Base-by-base conservation (phyloP, 2,329 filamentous ascomycete genomes). In the Aureobasidium mangrovei region DNA sequence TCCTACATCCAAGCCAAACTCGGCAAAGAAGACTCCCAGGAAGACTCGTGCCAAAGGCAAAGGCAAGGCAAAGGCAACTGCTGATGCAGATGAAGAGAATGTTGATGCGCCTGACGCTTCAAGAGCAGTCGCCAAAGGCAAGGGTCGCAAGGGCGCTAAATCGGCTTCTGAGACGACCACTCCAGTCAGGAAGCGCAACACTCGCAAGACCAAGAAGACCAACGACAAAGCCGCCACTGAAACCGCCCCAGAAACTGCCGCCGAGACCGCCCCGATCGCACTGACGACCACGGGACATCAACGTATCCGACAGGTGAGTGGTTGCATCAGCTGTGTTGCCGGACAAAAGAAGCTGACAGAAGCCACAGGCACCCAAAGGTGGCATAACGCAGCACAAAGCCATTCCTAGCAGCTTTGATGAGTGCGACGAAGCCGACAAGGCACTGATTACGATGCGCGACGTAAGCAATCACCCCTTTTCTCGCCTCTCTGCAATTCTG, bases 341-440 rank as follows among this genome's bases (percentile, higher is more conserved):
- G 32, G 7, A 24, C 3, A 3, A 28, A 36, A 28, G 24, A 27
- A 7, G 4, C 35, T 7, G 29, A 53, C 46, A 40, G 7, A 53
- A 2, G 4, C n/a, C 10, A 2, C 24, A 53, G 51, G 28, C 47
- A 18, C 8, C 53, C 28, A 49, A 55, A 26, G 33, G 43, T 12
- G 38, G 44, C n/a, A 49, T 55, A 12, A 9, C 2, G 18, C 36
- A 33, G 26, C 53, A 41, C 39, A 54, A 55, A 74, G 26, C 53
- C 8, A 55, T 67, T 24, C 60, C 61, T 2, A 56, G 57, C 36
- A 58, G 52, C 10, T 60, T 61, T 38, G 62, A 63, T 4, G 64
- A 67, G 29, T 66, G 64, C 57, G 56, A 58, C 33, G 58, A 60
- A 7, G 59, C 60, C 3, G 66, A 68, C 55, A 60, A 61, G 33